Percentiles rank a stretch among this genome's conserved stretches.
These are phyloP conservation scores for Gastroboletus turbinatus DNA, from an alignment of 1,284 basidiomycete species.

Conservation along the genomic window DNA sequence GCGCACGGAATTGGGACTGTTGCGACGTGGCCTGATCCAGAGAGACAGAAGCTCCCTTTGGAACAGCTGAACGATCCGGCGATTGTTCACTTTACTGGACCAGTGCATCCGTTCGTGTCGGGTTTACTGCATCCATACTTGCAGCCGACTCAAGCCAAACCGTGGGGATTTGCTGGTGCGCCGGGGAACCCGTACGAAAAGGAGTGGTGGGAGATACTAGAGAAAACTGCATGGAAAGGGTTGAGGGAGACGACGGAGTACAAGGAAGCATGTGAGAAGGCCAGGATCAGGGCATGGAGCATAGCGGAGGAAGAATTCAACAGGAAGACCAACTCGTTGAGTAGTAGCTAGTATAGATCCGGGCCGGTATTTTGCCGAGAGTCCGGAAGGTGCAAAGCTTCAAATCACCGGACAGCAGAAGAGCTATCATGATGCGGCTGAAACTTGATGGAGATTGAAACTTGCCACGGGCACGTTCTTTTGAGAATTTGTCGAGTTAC, in stretches of 20 bases:
- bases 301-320: not conserved
- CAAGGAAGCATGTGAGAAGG: not conserved
- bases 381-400: too few species aligned
- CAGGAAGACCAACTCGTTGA: not conserved
- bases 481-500: too few species aligned
- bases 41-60: not conserved
- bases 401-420: too few species aligned
- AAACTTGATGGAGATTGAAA: too few species aligned
- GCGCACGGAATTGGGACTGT: not conserved
- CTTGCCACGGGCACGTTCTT: too few species aligned
- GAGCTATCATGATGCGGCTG: too few species aligned
- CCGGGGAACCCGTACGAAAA: not conserved
- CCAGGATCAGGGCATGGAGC: not conserved
- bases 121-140: not conserved
- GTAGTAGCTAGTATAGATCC: not conserved
- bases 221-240: not conserved
- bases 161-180: not conserved
- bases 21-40: not conserved
- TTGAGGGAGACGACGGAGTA: not conserved
- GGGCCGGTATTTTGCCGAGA: too few species aligned
- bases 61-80: not conserved
- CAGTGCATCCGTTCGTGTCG: not conserved
- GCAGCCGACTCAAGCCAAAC: not conserved
- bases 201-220: not conserved
- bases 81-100: not conserved